These are phyloP conservation scores for Musa schizocarpa DNA, from an alignment of 176 grass and related monocot genomes.

Conservation along the genomic window DNA sequence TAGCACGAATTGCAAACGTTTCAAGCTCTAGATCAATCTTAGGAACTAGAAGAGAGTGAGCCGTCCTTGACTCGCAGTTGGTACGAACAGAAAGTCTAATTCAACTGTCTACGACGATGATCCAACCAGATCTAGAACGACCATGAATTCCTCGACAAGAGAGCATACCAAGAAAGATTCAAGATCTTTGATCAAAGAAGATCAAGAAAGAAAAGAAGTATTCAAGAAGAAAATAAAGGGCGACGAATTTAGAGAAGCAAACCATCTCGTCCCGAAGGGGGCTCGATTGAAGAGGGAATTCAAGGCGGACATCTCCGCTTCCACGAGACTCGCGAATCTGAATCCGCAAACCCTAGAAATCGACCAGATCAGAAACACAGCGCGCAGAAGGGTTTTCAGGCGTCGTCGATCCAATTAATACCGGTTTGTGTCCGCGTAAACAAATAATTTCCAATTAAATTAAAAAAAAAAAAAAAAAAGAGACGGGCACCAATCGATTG, in stretches of 20 bases:
- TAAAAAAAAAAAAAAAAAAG: too few relatives aligned
- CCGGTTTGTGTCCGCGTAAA: neutral
- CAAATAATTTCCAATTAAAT: neutral
- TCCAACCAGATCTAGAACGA: neutral
- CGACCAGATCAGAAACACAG: neutral
- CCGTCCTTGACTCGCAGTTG: neutral
- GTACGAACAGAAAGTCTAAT: neutral
- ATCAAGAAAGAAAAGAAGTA: neutral
- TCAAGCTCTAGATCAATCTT: neutral
- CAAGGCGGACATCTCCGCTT: neutral
- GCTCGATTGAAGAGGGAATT: conserved; percentile 16
- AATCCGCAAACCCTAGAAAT: neutral
- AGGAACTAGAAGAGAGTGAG: too few relatives aligned
- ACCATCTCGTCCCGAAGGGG: conserved; percentile 12
- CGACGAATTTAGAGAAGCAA: neutral
- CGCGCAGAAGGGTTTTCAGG: too few relatives aligned
- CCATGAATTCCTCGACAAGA: neutral
- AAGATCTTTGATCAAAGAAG: neutral
- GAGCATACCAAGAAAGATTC: neutral
- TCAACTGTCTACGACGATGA: neutral
- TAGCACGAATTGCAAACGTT: neutral
- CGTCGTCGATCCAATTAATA: neutral
- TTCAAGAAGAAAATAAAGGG: neutral
- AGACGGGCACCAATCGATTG: too few relatives aligned
- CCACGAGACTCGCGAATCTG: neutral